A percentile compares a stretch with the other conserved stretches of the same genome.
phyloP scores from a whole-genome alignment of 768 basidiomycete genomes.

The Tylopilus vinaceipallidus region DNA sequence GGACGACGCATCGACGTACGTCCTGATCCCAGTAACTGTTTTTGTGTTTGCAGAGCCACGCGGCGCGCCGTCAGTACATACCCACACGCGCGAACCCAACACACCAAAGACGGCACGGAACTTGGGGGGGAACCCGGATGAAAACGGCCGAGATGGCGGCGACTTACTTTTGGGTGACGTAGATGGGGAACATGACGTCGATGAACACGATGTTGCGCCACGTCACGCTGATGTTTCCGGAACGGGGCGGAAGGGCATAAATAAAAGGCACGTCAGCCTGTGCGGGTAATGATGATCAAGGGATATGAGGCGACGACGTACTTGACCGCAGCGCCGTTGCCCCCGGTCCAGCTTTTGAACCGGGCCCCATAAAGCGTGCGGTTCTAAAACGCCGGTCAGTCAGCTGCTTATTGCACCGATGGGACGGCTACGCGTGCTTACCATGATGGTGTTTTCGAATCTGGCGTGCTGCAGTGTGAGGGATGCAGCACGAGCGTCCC shows the following conservation, averaged over 20 bases:
- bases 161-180: conserved; percentile 60
- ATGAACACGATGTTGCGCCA: conserved; percentile 55
- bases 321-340: conserved; percentile 58
- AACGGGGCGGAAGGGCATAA: not conserved
- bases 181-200: conserved; percentile 58
- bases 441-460: conserved; percentile 4
- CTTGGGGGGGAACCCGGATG: too few species aligned
- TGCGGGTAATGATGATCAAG: not conserved
- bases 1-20: conserved; percentile 34
- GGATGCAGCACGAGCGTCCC: not conserved
- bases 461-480: not conserved
- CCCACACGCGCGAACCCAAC: too few species aligned
- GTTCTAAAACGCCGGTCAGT: conserved; percentile 35
- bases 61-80: too few species aligned
- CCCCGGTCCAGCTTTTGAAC: conserved; percentile 68
- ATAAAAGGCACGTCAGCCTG: not conserved
- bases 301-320: conserved; percentile 25
- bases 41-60: too few species aligned
- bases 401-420: not conserved
- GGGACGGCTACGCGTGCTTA: not conserved
- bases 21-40: conserved; percentile 69
- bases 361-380: conserved; percentile 56
- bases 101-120: too few species aligned
- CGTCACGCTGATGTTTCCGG: conserved; percentile 46
- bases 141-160: too few species aligned